A percentile compares a stretch with the other conserved stretches of the same genome.
Evolutionary conservation across 495 filamentous ascomycete genomes (phyloP).

Genomic region (Penicillium odoratum): DNA sequence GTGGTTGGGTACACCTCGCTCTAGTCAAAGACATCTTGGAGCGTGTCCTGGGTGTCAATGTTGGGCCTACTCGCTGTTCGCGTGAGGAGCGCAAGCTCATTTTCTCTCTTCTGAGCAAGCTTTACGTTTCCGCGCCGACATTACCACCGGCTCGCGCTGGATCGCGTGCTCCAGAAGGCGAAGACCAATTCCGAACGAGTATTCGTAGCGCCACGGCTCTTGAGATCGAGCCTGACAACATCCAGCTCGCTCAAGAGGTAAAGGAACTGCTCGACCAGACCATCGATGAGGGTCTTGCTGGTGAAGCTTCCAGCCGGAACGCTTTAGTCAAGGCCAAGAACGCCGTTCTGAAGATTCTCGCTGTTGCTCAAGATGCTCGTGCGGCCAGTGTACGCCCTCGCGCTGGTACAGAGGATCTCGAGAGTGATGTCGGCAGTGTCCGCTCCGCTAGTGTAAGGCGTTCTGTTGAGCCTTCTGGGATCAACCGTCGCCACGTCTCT

Average conservation of each 20-base stretch:
- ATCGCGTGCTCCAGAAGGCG: conserved; percentile 42
- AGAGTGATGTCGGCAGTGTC: conserved; percentile 37
- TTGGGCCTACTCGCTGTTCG: conserved; percentile 42
- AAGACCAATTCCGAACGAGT: conserved; percentile 44
- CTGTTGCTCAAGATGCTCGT: conserved; percentile 37
- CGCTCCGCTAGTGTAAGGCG: conserved; percentile 41
- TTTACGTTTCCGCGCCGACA: conserved; percentile 66
- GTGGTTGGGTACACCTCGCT: conserved; percentile 54
- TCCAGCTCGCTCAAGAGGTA: conserved; percentile 40
- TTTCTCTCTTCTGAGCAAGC: conserved; percentile 74
- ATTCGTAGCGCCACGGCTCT: conserved; percentile 38
- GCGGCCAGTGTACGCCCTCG: conserved; percentile 33
- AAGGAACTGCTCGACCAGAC: conserved; percentile 60
- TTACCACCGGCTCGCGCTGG: conserved; percentile 36
- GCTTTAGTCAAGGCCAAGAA: conserved; percentile 79
- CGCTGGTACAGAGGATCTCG: conserved; percentile 41
- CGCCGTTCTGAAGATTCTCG: conserved; percentile 48
- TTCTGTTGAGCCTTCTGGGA: conserved; percentile 39
- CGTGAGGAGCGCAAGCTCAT: conserved; percentile 86
- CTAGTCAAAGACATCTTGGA: conserved; percentile 38
- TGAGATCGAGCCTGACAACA: conserved; percentile 37
- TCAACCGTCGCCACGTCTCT: conserved; percentile 33
- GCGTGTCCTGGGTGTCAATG: conserved; percentile 34
- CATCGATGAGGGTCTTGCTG: conserved; percentile 67
- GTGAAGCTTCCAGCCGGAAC: conserved; percentile 71